These are phyloP conservation scores for Neurospora sp. DNA, from an alignment of 2,329 filamentous ascomycete genomes.

Conservation along the genomic window DNA sequence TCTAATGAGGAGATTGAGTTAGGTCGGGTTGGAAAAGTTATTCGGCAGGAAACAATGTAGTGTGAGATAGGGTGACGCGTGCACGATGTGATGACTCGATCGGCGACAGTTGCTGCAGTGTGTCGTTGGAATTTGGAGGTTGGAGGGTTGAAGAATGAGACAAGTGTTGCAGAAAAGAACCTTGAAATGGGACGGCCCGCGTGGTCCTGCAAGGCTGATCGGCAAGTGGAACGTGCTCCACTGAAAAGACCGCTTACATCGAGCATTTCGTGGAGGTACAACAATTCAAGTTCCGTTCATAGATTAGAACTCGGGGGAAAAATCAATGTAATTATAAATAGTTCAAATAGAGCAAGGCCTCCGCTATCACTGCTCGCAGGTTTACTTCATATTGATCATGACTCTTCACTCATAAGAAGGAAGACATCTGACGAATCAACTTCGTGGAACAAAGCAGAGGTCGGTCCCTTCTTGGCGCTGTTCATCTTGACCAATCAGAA, in stretches of 20 bases:
- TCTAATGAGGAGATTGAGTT: not conserved
- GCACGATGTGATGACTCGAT: not conserved
- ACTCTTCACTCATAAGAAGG: not conserved
- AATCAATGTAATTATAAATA: not conserved
- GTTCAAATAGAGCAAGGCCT: not conserved
- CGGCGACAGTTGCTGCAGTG: not conserved
- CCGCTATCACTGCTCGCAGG: not conserved
- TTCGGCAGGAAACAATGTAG: not conserved
- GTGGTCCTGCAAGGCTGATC: not conserved
- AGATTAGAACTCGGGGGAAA: not conserved
- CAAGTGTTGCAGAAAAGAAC: not conserved
- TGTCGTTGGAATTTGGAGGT: not conserved
- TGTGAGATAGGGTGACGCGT: not conserved
- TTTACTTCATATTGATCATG: not conserved
- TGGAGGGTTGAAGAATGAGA: not conserved
- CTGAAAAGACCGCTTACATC: not conserved
- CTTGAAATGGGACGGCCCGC: not conserved
- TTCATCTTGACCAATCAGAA: not conserved
- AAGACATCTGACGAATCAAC: not conserved
- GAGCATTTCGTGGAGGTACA: too few relatives aligned
- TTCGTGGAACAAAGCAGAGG: not conserved
- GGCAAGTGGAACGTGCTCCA: not conserved
- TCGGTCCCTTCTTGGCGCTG: not conserved
- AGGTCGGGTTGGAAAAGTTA: not conserved
- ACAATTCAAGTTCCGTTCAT: too few relatives aligned